These are phyloP conservation scores for Lablab purpureus DNA, from an alignment of 306 rosid genomes.

Conservation along the genomic window DNA sequence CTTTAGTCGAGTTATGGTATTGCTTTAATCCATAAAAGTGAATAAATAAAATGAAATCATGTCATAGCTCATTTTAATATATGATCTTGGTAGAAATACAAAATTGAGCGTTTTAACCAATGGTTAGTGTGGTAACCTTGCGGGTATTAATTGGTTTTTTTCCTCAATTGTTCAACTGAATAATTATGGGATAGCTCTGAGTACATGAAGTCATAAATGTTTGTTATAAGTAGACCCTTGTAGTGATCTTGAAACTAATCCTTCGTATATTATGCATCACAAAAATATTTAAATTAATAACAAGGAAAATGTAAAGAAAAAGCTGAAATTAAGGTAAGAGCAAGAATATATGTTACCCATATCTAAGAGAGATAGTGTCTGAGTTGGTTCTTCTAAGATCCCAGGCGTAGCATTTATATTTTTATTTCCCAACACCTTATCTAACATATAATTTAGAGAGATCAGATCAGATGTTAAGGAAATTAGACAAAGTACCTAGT, in stretches of 20 bases:
- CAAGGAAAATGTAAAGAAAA: neutral
- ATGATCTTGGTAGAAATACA: slow-evolving; percentile 25
- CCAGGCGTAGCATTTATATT: slow-evolving; percentile 15
- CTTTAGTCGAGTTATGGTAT: neutral
- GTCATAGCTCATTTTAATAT: neutral
- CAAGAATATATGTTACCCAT: slow-evolving; percentile 26
- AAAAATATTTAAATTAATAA: neutral
- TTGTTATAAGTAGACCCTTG: neutral
- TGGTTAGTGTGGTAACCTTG: slow-evolving; percentile 32
- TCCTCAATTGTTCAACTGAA: neutral
- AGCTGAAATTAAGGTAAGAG: slow-evolving; percentile 14
- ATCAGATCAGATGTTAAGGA: neutral
- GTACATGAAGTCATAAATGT: neutral
- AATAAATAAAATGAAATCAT: slow-evolving; percentile 22
- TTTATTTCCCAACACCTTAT: slow-evolving; percentile 37
- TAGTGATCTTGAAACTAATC: neutral
- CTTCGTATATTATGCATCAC: neutral
- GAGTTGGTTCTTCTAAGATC: slow-evolving; percentile 13
- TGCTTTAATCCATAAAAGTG: neutral
- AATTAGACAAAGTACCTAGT: neutral
- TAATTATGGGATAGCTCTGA: neutral
- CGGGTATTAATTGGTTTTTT: slow-evolving; percentile 3
- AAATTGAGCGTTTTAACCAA: slow-evolving; percentile 6
- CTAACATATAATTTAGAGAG: slow-evolving; percentile 33
- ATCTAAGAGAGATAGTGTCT: neutral